A percentile compares a stretch with the other conserved stretches of the same genome.
phyloP scores from a whole-genome alignment of 2,329 filamentous ascomycete genomes.

The Immersiporthe knoxdaviesiana region DNA sequence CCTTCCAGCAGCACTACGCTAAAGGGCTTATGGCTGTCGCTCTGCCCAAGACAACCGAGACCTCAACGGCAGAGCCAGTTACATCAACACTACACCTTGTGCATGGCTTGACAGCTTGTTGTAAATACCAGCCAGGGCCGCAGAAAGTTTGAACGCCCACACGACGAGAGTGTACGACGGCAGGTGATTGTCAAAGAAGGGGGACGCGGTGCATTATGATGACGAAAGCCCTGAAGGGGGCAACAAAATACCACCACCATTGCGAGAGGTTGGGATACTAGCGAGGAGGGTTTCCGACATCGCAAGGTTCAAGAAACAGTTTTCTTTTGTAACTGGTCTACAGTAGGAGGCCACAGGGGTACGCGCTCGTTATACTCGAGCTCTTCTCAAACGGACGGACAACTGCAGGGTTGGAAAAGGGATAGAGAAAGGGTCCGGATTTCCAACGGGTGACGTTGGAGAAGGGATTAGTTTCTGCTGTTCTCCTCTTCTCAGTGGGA shows the following conservation, averaged over 20 bases:
- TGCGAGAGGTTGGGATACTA: no score
- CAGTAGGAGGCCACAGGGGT: neutral
- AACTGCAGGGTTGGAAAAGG: neutral
- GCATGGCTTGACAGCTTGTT: neutral
- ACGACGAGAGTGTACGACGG: neutral
- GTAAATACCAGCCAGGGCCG: slow-evolving; percentile 4
- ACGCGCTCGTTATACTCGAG: neutral
- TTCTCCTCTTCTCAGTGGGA: neutral
- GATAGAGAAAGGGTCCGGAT: neutral
- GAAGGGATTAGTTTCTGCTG: neutral
- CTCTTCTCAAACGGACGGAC: neutral
- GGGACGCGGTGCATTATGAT: neutral
- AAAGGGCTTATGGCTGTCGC: neutral
- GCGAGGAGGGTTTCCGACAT: neutral
- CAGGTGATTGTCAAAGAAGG: neutral
- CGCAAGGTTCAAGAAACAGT: neutral
- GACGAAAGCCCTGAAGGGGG: neutral
- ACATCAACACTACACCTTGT: neutral
- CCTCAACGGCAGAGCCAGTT: neutral
- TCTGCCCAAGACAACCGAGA: neutral
- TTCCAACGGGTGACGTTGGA: neutral
- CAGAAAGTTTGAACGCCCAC: slow-evolving; percentile 7
- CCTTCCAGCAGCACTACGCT: neutral
- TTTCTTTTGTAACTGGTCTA: neutral
- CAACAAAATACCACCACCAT: neutral